Base-by-base conservation (phyloP, 176 grass and related monocot genomes). In the Chrysopogon serrulatus region DNA sequence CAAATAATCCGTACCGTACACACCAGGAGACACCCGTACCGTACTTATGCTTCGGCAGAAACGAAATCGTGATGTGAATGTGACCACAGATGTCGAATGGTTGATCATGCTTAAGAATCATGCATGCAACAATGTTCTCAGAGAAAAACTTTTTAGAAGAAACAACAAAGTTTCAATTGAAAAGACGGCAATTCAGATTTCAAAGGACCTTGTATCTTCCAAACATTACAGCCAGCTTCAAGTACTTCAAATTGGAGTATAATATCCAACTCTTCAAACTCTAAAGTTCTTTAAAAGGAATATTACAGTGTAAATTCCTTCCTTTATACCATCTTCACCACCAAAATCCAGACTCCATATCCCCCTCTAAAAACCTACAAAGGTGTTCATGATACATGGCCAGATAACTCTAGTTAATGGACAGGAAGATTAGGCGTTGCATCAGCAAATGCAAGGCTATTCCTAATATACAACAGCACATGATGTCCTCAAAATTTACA, bases 401-500 rank as follows among this genome's bases (percentile, higher is more conserved):
- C 86, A 31, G 83, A 53, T 70, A 67, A 86, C 65, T 73, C 13
- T 54, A 82, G 56, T 57, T 76, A 79, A 80, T 36, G 61, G 57
- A 83, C 62, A 87, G 10, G 74, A 83, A 76, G 61, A 80, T 80
- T 49, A 84, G 69, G 16, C 34, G 79, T 34, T 42, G 62, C 76
- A 27, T 53, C 39, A 49, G 79, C 74, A 61, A 32, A 78, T 24
- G 73, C 74, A 28, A 67, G 80, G 51, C 33, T 69, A 63, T 84
- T 84, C 76, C 89, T 87, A 87, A 77, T 87, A 76, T 87, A 91
- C 89, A 90, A 87, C 89, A 83, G 43, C 71, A 73, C 71, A 73
- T 61, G 32, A 80, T 39, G 70, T 63, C 69, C 32, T 91, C 81
- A 63, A 79, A 88, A 95, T 92, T 88, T 95, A 95, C 92, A 95